phyloP scores from a whole-genome alignment of 2,329 filamentous ascomycete genomes.

The Xylariales sp. region DNA sequence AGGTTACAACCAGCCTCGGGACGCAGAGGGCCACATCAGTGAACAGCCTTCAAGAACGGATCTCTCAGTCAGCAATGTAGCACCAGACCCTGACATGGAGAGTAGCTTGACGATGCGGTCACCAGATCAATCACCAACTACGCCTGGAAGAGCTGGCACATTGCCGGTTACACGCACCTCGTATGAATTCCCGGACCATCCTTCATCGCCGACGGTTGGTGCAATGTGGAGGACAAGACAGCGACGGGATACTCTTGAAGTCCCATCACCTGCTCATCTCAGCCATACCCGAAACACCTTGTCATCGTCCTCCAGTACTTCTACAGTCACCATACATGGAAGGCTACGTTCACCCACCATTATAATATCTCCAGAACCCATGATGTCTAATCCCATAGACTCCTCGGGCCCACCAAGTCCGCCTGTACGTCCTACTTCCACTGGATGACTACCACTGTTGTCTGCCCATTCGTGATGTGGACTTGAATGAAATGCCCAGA shows the following conservation, averaged over 20 bases:
- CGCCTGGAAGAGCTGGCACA: constrained; percentile 14
- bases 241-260: constrained; percentile 28
- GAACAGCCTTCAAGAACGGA: constrained; percentile 30
- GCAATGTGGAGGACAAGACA: constrained; percentile 15
- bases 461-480: too few species aligned
- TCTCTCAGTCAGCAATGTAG: too few species aligned
- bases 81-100: too few species aligned
- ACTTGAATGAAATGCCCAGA: too few species aligned
- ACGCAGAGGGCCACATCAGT: too few species aligned
- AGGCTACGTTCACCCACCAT: constrained; percentile 10
- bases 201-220: constrained; percentile 8
- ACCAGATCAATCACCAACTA: constrained; percentile 14
- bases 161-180: constrained; percentile 11
- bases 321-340: neutral
- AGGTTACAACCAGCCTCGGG: constrained; percentile 32
- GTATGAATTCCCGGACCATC: neutral
- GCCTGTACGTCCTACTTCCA: too few species aligned
- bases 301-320: neutral
- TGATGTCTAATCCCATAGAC: neutral
- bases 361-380: constrained; percentile 16
- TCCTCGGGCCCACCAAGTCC: too few species aligned
- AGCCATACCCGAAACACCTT: constrained; percentile 12
- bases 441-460: too few species aligned
- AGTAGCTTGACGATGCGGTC: too few species aligned
- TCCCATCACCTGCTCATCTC: constrained; percentile 19